Percentiles rank a stretch among this genome's conserved stretches.
phyloP scores from a whole-genome alignment of 768 basidiomycete genomes.

The Pisolithus sp. region DNA sequence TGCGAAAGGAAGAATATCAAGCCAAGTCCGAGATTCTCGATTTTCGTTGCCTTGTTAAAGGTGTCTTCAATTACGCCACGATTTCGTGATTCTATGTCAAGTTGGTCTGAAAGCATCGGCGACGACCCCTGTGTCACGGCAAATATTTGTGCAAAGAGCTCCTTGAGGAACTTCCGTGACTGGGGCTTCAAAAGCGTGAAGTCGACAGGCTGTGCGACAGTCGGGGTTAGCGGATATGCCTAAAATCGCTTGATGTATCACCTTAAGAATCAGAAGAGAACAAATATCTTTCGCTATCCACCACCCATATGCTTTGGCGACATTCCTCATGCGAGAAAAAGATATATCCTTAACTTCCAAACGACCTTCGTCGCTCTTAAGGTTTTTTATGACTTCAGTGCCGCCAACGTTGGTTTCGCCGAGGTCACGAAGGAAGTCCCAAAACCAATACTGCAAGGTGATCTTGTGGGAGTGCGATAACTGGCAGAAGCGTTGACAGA shows the following conservation, averaged over 20 bases:
- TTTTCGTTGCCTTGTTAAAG: constrained; percentile 65
- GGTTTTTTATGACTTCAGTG: constrained; percentile 62
- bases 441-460: constrained; percentile 90
- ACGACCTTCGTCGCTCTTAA: constrained; percentile 37
- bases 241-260: constrained; percentile 24
- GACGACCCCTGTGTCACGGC: constrained; percentile 68
- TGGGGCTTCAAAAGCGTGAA: constrained; percentile 68
- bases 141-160: constrained; percentile 65
- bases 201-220: constrained; percentile 65
- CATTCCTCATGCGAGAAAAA: constrained; percentile 53
- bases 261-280: constrained; percentile 77
- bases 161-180: constrained; percentile 59
- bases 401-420: constrained; percentile 83
- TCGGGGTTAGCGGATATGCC: background rate
- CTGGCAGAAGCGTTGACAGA: constrained; percentile 76
- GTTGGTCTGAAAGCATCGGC: constrained; percentile 46
- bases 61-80: constrained; percentile 66
- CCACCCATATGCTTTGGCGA: constrained; percentile 87
- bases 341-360: constrained; percentile 50
- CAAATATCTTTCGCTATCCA: constrained; percentile 84
- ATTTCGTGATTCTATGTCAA: constrained; percentile 40
- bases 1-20: constrained; percentile 62
- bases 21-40: constrained; percentile 66
- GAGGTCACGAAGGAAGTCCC: constrained; percentile 93
- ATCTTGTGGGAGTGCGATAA: constrained; percentile 80